phyloP scores from a whole-genome alignment of 306 rosid genomes.

The Crotalaria pallida region DNA sequence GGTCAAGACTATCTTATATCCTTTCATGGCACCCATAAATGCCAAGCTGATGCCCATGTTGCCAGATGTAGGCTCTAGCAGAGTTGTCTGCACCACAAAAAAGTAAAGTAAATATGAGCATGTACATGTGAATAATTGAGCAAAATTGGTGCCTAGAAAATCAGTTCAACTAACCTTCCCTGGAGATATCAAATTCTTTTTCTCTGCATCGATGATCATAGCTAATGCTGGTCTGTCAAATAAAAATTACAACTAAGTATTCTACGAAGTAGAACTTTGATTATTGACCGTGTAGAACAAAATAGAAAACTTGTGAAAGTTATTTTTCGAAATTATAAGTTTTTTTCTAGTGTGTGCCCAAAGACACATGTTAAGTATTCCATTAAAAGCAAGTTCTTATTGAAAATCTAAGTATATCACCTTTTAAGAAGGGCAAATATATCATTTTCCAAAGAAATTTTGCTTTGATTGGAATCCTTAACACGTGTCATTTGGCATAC shows the following conservation, averaged over 20 bases:
- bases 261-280: background rate
- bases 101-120: background rate
- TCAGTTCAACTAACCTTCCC: slow-evolving; percentile 33
- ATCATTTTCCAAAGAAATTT: too few species aligned
- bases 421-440: too few species aligned
- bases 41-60: slow-evolving; percentile 77
- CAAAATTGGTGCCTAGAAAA: background rate
- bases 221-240: slow-evolving; percentile 35
- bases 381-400: too few species aligned
- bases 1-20: slow-evolving; percentile 78
- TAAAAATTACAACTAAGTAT: background rate
- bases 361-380: too few species aligned
- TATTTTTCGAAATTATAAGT: too few species aligned
- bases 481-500: too few species aligned
- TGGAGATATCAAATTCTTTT: slow-evolving; percentile 38
- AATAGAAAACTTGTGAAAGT: too few species aligned
- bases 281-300: background rate
- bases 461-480: too few species aligned
- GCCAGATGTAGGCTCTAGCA: slow-evolving; percentile 90
- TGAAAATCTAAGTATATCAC: too few species aligned
- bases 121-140: background rate
- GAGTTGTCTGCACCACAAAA: slow-evolving; percentile 47
- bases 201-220: slow-evolving; percentile 40
- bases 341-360: too few species aligned
- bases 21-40: slow-evolving; percentile 76